Conservation (phyloP, 2,329 filamentous ascomycete species). For the Penicillium paneum region DNA sequence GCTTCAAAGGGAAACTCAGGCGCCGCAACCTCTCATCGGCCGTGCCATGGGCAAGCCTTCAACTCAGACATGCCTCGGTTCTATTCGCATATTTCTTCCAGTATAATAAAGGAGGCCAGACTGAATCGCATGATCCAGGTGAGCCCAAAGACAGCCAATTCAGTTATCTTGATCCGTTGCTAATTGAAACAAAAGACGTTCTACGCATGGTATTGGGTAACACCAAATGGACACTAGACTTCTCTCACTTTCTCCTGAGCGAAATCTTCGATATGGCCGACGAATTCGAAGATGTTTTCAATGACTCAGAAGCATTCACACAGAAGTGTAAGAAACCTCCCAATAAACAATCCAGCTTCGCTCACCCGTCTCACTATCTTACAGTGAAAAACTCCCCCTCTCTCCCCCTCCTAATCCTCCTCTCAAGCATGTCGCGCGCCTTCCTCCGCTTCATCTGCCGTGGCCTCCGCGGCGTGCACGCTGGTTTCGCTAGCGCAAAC, state of each 20-base stretch:
- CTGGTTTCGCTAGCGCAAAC: constrained; percentile 36
- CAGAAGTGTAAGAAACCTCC: constrained; percentile 31
- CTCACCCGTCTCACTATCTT: constrained; percentile 1
- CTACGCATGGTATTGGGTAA: constrained; percentile 70
- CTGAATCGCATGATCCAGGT: constrained; percentile 57
- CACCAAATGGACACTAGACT: constrained; percentile 72
- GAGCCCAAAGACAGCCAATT: constrained; percentile 17
- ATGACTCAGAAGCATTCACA: constrained; percentile 36
- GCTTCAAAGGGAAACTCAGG: constrained; percentile 63
- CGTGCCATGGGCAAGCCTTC: constrained; percentile 70
- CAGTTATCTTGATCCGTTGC: background rate
- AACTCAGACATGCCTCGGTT: constrained; percentile 65
- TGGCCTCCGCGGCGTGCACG: constrained; percentile 57
- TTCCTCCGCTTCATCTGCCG: constrained; percentile 69
- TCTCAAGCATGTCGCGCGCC: constrained; percentile 70
- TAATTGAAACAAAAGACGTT: constrained; percentile 53
- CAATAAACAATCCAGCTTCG: background rate
- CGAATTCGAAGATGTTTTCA: constrained; percentile 33
- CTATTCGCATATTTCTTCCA: constrained; percentile 65
- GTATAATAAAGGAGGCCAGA: constrained; percentile 55
- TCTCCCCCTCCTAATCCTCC: constrained; percentile 54
- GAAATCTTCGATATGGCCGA: constrained; percentile 49
- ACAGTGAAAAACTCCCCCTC: constrained; percentile 39
- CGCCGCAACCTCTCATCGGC: constrained; percentile 67
- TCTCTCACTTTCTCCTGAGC: constrained; percentile 56